phyloP scores from a whole-genome alignment of 169 alveolate genomes.

The Blepharisma undulans region DNA sequence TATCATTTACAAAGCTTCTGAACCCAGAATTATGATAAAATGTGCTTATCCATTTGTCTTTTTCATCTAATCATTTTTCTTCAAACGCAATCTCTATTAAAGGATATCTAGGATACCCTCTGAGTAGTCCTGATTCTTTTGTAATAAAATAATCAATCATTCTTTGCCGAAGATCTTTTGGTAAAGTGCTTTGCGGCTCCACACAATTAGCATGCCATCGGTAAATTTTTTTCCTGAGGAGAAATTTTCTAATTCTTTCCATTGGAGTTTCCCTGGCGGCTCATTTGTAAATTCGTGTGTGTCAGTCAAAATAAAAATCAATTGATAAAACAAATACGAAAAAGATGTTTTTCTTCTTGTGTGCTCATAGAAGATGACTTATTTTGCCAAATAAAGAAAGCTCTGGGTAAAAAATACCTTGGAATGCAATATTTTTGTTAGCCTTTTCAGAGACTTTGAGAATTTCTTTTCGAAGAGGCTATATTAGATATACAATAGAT shows the following conservation, averaged over 20 bases:
- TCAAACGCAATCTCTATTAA: neutral
- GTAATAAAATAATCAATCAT: neutral
- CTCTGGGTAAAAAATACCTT: neutral
- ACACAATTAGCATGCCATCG: neutral
- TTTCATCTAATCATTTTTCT: neutral
- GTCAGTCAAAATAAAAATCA: neutral
- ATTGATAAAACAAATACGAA: neutral
- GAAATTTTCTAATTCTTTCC: neutral
- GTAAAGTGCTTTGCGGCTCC: neutral
- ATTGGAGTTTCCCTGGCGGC: neutral
- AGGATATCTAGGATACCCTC: neutral
- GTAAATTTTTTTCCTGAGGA: neutral
- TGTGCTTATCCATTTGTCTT: neutral
- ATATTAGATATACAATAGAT: neutral
- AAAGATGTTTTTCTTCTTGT: neutral
- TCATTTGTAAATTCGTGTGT: neutral
- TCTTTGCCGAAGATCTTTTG: neutral
- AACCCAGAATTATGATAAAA: neutral
- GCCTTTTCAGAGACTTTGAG: neutral
- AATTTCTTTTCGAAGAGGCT: neutral
- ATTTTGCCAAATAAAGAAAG: neutral
- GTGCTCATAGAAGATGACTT: neutral
- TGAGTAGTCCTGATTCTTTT: neutral
- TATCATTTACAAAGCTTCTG: neutral
- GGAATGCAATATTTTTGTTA: neutral